Evolutionary conservation across 2,329 filamentous ascomycete genomes (phyloP), one percentile per base, ranked within the genome.

Genomic region (Davidsoniella neocaledoniae): DNA sequence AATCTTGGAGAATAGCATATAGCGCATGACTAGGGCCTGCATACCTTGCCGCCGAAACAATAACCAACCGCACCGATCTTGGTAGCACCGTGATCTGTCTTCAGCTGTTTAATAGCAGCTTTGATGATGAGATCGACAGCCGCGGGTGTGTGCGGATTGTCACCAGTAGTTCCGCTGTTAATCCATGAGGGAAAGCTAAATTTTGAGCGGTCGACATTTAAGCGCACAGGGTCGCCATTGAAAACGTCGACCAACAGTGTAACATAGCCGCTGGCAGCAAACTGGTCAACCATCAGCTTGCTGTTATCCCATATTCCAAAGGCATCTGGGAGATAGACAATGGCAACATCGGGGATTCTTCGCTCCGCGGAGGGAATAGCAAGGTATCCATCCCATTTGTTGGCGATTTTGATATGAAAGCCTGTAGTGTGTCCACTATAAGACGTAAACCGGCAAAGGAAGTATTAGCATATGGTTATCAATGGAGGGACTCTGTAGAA

Each of bases 11-110:
- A 33, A 12, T 33, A 33, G 29, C 29, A 33, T 5, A 10, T 9
- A 10, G 12, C 29, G 8, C 12, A 12, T 9, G 6, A 33, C 12
- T 33, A 9, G 8, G 29, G 9, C 8, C 12, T 33, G 16, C 42
- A 17, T 56, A 77, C 75, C 70, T 83, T 84, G 50, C 72, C 82
- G 37, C 83, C 83, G 56, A 86, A 84, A 64, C 83, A 87, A 64
- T 86, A 86, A 0, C 83, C 83, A 0, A 79, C 74, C 12, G 69
- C 73, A 1, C 75, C 82, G 36, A 87, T 64, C 55, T 72, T 75
- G 60, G 73, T 76, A 43, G 73, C 62, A 1, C 73, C 72, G 49
- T 69, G 65, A 47, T 76, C 68, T 48, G 70, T 67, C 53, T 72
- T 72, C 48, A 86, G 60, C 50, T 75, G 69, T 60, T 76, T 73